Conservation (phyloP, 176 grass and related monocot genomes). For the Calamus simplicifolius region DNA sequence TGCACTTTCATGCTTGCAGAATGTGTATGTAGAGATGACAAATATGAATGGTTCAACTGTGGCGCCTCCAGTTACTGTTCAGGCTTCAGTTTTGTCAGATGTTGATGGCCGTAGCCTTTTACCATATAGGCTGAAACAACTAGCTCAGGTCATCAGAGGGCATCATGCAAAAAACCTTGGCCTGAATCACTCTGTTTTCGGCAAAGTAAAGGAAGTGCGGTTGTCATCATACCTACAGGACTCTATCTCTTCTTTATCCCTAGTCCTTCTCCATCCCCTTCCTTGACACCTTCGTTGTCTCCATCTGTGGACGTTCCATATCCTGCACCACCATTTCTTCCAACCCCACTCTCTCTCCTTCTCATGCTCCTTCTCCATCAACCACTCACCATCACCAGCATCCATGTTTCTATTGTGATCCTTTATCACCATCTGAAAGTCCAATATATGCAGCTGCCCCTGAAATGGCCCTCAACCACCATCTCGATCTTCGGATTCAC, state of each 20-base stretch:
- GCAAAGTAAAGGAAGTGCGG: slow-evolving; percentile 74
- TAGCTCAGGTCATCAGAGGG: slow-evolving; percentile 58
- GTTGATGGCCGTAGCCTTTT: slow-evolving; percentile 42
- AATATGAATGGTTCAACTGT: slow-evolving; percentile 64
- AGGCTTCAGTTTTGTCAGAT: slow-evolving; percentile 49
- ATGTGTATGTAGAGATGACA: slow-evolving; percentile 53
- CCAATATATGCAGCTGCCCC: slow-evolving; percentile 39
- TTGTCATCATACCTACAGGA: slow-evolving; percentile 57
- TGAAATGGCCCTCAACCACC: slow-evolving; percentile 16
- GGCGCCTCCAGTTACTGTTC: slow-evolving; percentile 36
- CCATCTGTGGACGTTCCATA: slow-evolving; percentile 19
- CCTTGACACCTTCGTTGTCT: slow-evolving; percentile 25
- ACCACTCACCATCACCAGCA: not conserved
- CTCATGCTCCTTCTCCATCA: slow-evolving; percentile 23
- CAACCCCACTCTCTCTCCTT: slow-evolving; percentile 18
- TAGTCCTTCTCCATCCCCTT: slow-evolving; percentile 46
- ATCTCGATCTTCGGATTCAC: slow-evolving; percentile 9
- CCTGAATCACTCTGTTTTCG: slow-evolving; percentile 79
- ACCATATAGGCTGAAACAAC: slow-evolving; percentile 67
- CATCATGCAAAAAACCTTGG: slow-evolving; percentile 50
- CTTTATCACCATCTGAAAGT: slow-evolving; percentile 18
- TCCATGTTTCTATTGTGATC: slow-evolving; percentile 11
- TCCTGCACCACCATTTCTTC: slow-evolving; percentile 21
- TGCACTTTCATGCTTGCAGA: slow-evolving; percentile 28
- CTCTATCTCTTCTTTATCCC: slow-evolving; percentile 45